Conservation (phyloP, 2,329 filamentous ascomycete genomes). For the Colletotrichum tabaci region DNA sequence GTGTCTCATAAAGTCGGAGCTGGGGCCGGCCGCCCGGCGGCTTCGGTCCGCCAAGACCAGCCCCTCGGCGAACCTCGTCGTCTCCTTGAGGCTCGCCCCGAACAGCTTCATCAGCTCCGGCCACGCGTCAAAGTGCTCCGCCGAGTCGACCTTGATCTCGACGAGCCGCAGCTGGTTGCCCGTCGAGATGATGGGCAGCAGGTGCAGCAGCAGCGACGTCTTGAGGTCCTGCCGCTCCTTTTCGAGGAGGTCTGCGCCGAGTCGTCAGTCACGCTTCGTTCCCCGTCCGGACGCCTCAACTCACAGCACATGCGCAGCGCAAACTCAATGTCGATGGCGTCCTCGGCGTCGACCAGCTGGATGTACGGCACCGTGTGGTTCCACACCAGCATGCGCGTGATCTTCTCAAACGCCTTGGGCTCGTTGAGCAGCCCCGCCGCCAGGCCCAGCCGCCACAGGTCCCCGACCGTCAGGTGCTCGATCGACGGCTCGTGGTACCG, state of each 20-base stretch:
- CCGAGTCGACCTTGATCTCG: constrained; percentile 42
- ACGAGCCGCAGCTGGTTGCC: constrained; percentile 40
- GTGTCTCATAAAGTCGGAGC: constrained; percentile 39
- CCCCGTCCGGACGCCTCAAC: constrained; percentile 7
- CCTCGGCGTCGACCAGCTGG: constrained; percentile 37
- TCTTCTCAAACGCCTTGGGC: constrained; percentile 35
- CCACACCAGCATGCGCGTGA: constrained; percentile 37
- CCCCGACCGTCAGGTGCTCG: constrained; percentile 37
- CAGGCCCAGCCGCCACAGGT: constrained; percentile 37
- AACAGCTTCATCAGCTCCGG: constrained; percentile 41
- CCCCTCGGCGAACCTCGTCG: constrained; percentile 37
- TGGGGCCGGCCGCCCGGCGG: constrained; percentile 35
- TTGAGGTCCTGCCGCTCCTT: constrained; percentile 42
- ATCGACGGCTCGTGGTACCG: constrained; percentile 39
- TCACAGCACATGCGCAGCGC: constrained; percentile 41
- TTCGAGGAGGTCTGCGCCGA: constrained; percentile 29
- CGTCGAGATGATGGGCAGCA: constrained; percentile 39
- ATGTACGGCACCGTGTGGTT: constrained; percentile 41
- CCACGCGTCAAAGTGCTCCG: constrained; percentile 41
- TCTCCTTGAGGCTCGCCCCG: constrained; percentile 39
- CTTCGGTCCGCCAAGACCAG: constrained; percentile 34
- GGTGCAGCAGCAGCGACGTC: constrained; percentile 38
- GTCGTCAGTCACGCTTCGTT: constrained; percentile 15
- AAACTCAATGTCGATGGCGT: constrained; percentile 39
- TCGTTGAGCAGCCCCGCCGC: constrained; percentile 40